phyloP scores from a whole-genome alignment of 768 basidiomycete genomes.

The Tylopilus sp. region DNA sequence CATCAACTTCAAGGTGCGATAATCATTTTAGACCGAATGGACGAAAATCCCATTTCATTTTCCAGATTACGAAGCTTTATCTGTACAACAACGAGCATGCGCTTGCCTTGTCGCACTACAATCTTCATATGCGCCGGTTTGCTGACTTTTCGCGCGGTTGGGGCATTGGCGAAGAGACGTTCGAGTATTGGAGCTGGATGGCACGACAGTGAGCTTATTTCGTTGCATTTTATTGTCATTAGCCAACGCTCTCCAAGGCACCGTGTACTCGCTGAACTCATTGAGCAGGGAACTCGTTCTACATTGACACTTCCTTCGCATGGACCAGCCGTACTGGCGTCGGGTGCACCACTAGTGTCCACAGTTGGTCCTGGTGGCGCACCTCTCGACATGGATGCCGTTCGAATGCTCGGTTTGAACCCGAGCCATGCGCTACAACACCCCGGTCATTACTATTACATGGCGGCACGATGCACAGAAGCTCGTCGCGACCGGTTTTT shows the following conservation, averaged over 20 bases:
- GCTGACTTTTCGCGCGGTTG: slow-evolving; percentile 84
- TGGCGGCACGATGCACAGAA: slow-evolving; percentile 85
- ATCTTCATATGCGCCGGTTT: slow-evolving; percentile 80
- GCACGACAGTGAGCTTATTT: slow-evolving; percentile 63
- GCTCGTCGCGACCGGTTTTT: slow-evolving; percentile 67
- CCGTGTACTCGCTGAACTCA: slow-evolving; percentile 84
- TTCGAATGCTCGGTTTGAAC: slow-evolving; percentile 66
- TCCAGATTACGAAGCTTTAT: slow-evolving; percentile 83
- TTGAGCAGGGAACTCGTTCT: slow-evolving; percentile 74
- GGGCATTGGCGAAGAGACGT: slow-evolving; percentile 96
- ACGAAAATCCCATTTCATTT: background rate
- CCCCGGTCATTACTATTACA: slow-evolving; percentile 84
- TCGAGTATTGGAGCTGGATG: slow-evolving; percentile 97
- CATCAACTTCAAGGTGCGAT: slow-evolving; percentile 78
- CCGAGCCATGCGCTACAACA: slow-evolving; percentile 84
- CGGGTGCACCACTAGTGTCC: slow-evolving; percentile 15
- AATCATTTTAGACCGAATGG: background rate
- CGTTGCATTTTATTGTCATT: background rate
- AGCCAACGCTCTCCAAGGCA: slow-evolving; percentile 46
- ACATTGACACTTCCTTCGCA: slow-evolving; percentile 62
- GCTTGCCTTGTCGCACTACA: slow-evolving; percentile 78
- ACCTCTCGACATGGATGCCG: slow-evolving; percentile 50
- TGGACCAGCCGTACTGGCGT: slow-evolving; percentile 36
- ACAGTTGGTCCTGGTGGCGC: slow-evolving; percentile 15
- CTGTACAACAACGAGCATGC: slow-evolving; percentile 87